Evolutionary conservation across 345 rosid species (phyloP).

Genomic region (Gossypium sturtianum): DNA sequence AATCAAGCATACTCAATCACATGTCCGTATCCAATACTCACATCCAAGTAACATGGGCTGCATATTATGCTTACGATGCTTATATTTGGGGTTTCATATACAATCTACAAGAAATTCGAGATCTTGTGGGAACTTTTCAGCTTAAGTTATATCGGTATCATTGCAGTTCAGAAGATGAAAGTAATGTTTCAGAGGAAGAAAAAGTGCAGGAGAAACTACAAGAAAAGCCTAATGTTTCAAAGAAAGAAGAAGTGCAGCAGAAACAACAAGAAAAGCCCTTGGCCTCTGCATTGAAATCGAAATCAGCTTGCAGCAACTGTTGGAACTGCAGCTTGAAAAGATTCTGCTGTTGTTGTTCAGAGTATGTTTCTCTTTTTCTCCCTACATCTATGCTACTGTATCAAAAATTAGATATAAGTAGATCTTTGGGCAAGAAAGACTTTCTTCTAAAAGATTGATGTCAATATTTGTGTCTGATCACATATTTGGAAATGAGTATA

Average conservation of each 20-base stretch:
- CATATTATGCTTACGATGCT: background rate
- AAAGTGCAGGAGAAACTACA: slow-evolving; percentile 18
- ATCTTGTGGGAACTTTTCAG: background rate
- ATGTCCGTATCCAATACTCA: background rate
- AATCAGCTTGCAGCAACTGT: slow-evolving; percentile 21
- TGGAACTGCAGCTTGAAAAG: slow-evolving; percentile 34
- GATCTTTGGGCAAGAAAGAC: background rate
- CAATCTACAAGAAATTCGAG: background rate
- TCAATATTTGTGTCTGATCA: background rate
- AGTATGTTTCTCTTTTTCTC: slow-evolving; percentile 27
- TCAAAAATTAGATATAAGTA: background rate
- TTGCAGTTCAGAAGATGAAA: slow-evolving; percentile 34
- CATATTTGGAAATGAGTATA: background rate
- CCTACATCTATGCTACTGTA: slow-evolving; percentile 6
- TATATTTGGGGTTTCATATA: background rate
- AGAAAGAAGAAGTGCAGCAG: too few species aligned
- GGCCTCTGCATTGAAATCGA: slow-evolving; percentile 9
- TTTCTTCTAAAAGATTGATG: background rate
- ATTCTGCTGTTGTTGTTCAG: slow-evolving; percentile 24
- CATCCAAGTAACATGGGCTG: background rate
- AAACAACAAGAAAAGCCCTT: background rate
- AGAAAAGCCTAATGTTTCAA: background rate
- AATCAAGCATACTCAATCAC: background rate
- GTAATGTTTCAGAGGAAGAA: slow-evolving; percentile 12
- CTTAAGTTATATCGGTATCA: background rate